A percentile compares a stretch with the other conserved stretches of the same genome.
phyloP scores from a whole-genome alignment of 78 protist species.

The Chrysochromulina parva region DNA sequence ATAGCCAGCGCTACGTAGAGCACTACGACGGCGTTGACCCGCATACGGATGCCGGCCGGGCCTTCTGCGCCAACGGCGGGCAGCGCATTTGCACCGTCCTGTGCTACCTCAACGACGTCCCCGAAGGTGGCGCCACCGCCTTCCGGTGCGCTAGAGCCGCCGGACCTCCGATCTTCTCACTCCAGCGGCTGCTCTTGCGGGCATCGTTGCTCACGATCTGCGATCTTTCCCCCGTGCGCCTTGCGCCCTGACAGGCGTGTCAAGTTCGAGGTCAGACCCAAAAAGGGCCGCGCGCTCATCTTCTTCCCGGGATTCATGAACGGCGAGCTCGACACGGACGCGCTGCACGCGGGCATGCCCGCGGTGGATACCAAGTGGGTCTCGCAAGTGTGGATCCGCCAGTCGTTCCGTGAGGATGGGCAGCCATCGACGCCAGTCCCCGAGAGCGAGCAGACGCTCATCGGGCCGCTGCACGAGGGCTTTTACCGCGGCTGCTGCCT shows the following conservation, averaged over 20 bases:
- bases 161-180: too few species aligned
- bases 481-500: background rate
- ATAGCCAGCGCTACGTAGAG: conserved; percentile 21
- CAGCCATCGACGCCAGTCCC: background rate
- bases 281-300: background rate
- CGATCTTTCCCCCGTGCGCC: too few species aligned
- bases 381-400: conserved; percentile 19
- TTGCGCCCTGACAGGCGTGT: too few species aligned
- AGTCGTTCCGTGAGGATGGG: background rate
- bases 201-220: too few species aligned
- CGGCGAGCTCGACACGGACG: conserved; percentile 18
- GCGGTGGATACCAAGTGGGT: conserved; percentile 16
- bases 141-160: too few species aligned
- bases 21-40: conserved; percentile 35
- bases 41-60: background rate
- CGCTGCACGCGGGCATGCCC: background rate
- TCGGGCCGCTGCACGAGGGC: conserved; percentile 17
- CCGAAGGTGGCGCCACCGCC: background rate
- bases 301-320: background rate
- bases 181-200: too few species aligned
- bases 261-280: background rate
- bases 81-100: conserved; percentile 9
- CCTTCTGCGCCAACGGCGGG: conserved; percentile 9
- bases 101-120: conserved; percentile 3
- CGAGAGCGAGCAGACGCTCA: background rate